phyloP scores from a whole-genome alignment of 257 asterid species.

The Capsicum rhomboideum region DNA sequence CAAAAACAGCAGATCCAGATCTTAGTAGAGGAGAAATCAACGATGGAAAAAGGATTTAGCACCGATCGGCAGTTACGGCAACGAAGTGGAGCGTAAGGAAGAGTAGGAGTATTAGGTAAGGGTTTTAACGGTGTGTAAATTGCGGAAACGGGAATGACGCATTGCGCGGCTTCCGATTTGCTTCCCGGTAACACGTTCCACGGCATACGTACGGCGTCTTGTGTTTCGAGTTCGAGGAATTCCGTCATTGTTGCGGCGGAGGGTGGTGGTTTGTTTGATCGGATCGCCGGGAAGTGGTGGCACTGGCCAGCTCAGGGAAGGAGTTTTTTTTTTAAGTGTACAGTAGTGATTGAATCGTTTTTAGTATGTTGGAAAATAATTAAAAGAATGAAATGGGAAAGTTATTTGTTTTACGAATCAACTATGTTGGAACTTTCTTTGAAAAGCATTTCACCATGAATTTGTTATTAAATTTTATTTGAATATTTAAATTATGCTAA shows the following conservation, averaged over 20 bases:
- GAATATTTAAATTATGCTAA: too few relatives aligned
- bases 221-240: conserved; percentile 65
- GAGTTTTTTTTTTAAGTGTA: background rate
- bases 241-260: conserved; percentile 55
- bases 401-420: background rate
- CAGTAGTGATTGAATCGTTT: background rate
- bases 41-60: conserved; percentile 81
- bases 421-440: background rate
- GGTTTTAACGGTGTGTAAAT: conserved; percentile 84
- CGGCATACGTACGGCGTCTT: conserved; percentile 92
- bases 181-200: conserved; percentile 98
- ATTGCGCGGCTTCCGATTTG: conserved; percentile 78
- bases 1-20: conserved; percentile 97
- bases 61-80: conserved; percentile 96
- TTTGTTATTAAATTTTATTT: background rate
- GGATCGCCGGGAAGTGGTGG: background rate
- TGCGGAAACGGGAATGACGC: conserved; percentile 89
- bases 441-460: background rate
- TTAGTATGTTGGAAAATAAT: background rate
- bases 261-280: conserved; percentile 4
- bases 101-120: conserved; percentile 55
- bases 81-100: conserved; percentile 85
- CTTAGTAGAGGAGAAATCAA: conserved; percentile 84
- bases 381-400: background rate
- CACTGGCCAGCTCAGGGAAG: conserved; percentile 1